phyloP scores from a whole-genome alignment of 2,329 filamentous ascomycete genomes.

The Diaporthe sp. region DNA sequence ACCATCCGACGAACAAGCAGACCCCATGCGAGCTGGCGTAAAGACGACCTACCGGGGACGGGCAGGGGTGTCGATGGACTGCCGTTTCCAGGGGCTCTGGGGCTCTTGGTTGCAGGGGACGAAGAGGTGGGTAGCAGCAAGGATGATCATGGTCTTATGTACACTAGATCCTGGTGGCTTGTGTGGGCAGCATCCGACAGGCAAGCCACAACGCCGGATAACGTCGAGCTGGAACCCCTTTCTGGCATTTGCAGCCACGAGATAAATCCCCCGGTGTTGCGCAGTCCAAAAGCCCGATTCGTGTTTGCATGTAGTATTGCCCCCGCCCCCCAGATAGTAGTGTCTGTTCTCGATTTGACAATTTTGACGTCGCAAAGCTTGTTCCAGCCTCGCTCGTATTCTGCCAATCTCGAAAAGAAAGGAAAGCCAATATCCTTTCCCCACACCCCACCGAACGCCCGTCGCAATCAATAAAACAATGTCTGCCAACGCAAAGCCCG shows the following conservation, averaged over 20 bases:
- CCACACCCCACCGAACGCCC: constrained; percentile 6
- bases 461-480: constrained; percentile 8
- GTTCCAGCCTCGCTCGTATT: constrained; percentile 13
- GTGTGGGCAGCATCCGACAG: constrained; percentile 20
- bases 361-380: background rate
- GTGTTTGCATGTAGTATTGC: background rate
- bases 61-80: background rate
- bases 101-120: background rate
- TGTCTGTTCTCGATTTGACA: background rate
- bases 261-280: constrained; percentile 15
- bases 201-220: background rate
- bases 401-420: background rate
- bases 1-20: background rate
- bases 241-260: background rate
- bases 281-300: constrained; percentile 1
- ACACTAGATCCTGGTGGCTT: background rate
- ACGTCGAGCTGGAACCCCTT: constrained; percentile 3
- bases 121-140: constrained; percentile 10
- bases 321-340: background rate
- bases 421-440: background rate
- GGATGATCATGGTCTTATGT: background rate
- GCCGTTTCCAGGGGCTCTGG: background rate
- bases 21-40: background rate
- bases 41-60: background rate
- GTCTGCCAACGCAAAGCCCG: constrained; percentile 34